Percentiles rank a stretch among this genome's conserved stretches.
phyloP scores from a whole-genome alignment of 73 alveolate species.

The Paramecium sonneborni region DNA sequence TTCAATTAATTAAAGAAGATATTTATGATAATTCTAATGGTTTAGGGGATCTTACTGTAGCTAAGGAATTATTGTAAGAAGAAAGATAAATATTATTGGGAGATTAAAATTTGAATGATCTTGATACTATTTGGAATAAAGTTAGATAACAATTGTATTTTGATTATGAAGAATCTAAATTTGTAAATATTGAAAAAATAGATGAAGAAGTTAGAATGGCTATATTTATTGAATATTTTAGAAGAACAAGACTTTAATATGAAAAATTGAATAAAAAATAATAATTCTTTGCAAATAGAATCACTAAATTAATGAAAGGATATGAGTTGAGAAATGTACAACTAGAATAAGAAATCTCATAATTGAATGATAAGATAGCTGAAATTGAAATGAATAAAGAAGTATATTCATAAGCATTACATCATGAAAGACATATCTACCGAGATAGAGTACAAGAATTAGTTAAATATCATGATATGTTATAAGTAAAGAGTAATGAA shows the following conservation, averaged over 20 bases:
- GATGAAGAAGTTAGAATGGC: background rate
- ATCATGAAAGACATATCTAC: slow-evolving; percentile 21
- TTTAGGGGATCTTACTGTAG: background rate
- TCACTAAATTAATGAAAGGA: slow-evolving; percentile 5
- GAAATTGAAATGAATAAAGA: background rate
- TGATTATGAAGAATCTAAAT: slow-evolving; percentile 39
- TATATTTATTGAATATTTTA: background rate
- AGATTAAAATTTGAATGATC: background rate
- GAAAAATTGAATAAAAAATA: slow-evolving; percentile 23
- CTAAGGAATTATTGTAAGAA: background rate
- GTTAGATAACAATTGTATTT: background rate
- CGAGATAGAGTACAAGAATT: slow-evolving; percentile 31
- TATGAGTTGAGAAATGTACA: background rate
- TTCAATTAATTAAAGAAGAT: slow-evolving; percentile 26
- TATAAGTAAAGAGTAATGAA: slow-evolving; percentile 35
- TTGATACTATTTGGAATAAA: background rate
- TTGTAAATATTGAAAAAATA: background rate
- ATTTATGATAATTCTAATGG: slow-evolving; percentile 12
- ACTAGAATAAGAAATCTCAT: background rate
- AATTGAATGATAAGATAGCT: background rate
- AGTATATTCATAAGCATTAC: slow-evolving; percentile 34
- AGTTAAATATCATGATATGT: slow-evolving; percentile 19
- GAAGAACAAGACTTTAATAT: background rate
- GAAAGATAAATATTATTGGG: background rate
- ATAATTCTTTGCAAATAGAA: background rate